Percentiles rank a stretch among this genome's conserved stretches.
Conservation (phyloP, 2,329 filamentous ascomycete genomes). For the Fusarium dlaminii region DNA sequence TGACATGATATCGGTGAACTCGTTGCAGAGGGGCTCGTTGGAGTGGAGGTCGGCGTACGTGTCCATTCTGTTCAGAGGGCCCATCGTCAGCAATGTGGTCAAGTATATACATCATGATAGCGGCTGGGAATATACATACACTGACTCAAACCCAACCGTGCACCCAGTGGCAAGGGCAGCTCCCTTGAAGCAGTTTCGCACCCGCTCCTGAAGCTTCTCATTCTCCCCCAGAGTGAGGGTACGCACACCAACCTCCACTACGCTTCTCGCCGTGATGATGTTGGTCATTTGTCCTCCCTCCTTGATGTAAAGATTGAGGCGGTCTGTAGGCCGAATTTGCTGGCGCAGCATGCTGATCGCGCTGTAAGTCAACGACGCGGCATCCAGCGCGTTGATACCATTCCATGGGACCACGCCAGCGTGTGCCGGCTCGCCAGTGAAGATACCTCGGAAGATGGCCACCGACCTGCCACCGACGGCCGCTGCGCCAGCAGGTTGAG, state of each 20-base stretch:
- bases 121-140: neutral
- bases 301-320: neutral
- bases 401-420: neutral
- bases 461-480: neutral
- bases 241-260: neutral
- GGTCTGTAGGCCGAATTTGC: neutral
- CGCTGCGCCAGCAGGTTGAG: neutral
- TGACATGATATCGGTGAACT: neutral
- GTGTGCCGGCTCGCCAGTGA: neutral
- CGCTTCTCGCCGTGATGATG: neutral
- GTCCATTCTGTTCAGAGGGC: neutral
- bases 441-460: neutral
- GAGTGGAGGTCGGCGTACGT: neutral
- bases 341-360: neutral
- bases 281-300: neutral
- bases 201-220: neutral
- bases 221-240: neutral
- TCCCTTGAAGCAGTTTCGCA: neutral
- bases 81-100: neutral
- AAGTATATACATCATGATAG: fast-evolving
- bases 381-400: neutral
- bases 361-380: neutral
- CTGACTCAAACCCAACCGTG: neutral
- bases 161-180: neutral
- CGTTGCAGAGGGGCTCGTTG: neutral